phyloP scores from a whole-genome alignment of 371 early-diverging fungal genomes.

The Parasitella parasitica region DNA sequence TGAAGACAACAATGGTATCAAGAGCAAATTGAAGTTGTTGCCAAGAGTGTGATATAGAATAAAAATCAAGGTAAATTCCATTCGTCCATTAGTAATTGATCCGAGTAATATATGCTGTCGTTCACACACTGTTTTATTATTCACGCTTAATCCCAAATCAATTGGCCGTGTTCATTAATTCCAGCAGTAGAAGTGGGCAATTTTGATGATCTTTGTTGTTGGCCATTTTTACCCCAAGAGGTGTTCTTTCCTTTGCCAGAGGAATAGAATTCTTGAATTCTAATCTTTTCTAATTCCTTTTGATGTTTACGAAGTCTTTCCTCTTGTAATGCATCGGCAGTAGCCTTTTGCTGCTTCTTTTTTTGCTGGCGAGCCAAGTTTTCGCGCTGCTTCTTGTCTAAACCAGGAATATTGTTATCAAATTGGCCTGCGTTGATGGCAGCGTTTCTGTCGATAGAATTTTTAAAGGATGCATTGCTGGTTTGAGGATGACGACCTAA shows the following conservation, averaged over 20 bases:
- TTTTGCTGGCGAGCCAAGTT: conserved; percentile 42
- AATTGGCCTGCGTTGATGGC: not conserved
- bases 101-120: no score
- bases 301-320: conserved; percentile 54
- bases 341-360: conserved; percentile 43
- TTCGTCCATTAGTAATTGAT: no score
- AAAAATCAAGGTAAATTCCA: no score
- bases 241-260: conserved; percentile 44
- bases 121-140: no score
- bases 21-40: no score
- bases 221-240: conserved; percentile 32
- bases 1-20: no score
- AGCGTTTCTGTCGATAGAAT: conserved; percentile 1
- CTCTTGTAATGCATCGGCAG: conserved; percentile 42
- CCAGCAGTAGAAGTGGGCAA: conserved; percentile 27
- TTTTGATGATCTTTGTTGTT: conserved; percentile 19
- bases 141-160: conserved; percentile 41
- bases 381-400: conserved; percentile 59
- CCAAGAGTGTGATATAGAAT: no score
- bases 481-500: conserved; percentile 12
- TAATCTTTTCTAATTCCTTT: conserved; percentile 33
- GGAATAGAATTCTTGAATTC: conserved; percentile 43
- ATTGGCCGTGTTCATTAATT: conserved; percentile 40
- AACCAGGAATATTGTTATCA: conserved; percentile 6
- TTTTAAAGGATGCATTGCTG: not conserved